Evolutionary conservation across 2,329 filamentous ascomycete species (phyloP).

Genomic region (Verticillium dahliae): DNA sequence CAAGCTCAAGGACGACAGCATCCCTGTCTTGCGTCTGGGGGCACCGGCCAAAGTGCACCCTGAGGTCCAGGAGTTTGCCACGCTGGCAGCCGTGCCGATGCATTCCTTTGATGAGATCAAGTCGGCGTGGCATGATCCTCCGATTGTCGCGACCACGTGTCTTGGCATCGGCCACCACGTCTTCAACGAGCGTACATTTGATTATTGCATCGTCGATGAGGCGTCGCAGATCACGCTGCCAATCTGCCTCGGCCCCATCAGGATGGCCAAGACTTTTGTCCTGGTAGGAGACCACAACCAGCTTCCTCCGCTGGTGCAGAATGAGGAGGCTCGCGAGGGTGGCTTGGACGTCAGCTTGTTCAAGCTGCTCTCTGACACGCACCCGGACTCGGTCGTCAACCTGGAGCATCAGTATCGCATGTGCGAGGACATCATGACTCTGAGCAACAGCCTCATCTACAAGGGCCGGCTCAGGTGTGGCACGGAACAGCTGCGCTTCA

Average conservation of each 20-base stretch:
- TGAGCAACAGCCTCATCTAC: slow-evolving; percentile 92
- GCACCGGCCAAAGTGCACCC: slow-evolving; percentile 79
- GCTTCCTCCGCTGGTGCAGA: slow-evolving; percentile 87
- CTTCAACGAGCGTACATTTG: slow-evolving; percentile 84
- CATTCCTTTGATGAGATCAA: slow-evolving; percentile 77
- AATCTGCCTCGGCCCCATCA: slow-evolving; percentile 87
- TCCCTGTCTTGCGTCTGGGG: slow-evolving; percentile 79
- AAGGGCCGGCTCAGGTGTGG: slow-evolving; percentile 86
- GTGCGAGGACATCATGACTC: slow-evolving; percentile 93
- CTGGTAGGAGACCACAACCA: slow-evolving; percentile 97
- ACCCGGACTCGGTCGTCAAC: slow-evolving; percentile 82
- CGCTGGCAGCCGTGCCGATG: slow-evolving; percentile 67
- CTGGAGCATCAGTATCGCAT: slow-evolving; percentile 97
- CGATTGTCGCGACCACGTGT: slow-evolving; percentile 91
- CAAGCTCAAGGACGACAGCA: slow-evolving; percentile 75
- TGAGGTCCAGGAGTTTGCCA: slow-evolving; percentile 79
- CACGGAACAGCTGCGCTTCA: slow-evolving; percentile 64
- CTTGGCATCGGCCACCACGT: slow-evolving; percentile 84
- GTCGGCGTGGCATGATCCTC: slow-evolving; percentile 74
- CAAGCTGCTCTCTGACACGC: slow-evolving; percentile 82
- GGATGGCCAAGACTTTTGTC: slow-evolving; percentile 88
- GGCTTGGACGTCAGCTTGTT: slow-evolving; percentile 91
- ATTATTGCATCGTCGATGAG: slow-evolving; percentile 98
- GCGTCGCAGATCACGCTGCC: slow-evolving; percentile 96
- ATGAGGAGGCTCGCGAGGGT: slow-evolving; percentile 77